Base-by-base conservation (phyloP, 768 basidiomycete genomes). In the Pisolithus microcarpus region DNA sequence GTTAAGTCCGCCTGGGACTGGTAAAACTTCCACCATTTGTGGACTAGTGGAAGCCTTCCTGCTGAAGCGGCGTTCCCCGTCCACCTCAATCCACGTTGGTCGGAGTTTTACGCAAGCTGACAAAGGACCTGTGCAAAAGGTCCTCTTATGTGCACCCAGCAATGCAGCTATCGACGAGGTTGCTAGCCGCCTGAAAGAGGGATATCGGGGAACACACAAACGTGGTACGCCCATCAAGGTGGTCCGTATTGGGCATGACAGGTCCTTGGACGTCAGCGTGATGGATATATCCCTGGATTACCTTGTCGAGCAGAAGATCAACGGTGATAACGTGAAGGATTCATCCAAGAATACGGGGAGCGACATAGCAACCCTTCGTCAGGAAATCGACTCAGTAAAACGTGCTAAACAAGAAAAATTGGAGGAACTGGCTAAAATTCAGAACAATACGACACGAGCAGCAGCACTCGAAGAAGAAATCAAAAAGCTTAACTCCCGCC, bases 91-190 rank as follows among this genome's bases (percentile, higher is more conserved):
- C 46, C 69, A 78, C 10, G 73, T 73, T 26, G 80, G 82, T 19
- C 71, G 65, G 48, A 65, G 55, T 49, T 57, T 65, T 16, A 69
- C 64, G 34, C 68, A 69, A 13, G 63, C 65, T 28, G 76, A 77
- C 55, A 75, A 66, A 58, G 66, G 43, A 58, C 69, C 77, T 1
- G 71, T 76, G 13, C 82, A 86, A 53, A 87, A 87, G 63, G 74
- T 98, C 39, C 77, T 99, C 16, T 75, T 99, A 36, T 99, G 96
- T 61, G 96, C 96, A 0, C 96, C 96, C 2, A 94, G 91, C 69
- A 99, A 99, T 67, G 96, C 96, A 16, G 96, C 96, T 23, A 94
- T 99, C 38, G 94, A 99, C 61, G 96, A 99, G 71, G 84, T 99
- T 16, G 89, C 91, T 7, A 78, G 81, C 59, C 85, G 96, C 38